These are phyloP conservation scores for Colletotrichum sojae DNA, from an alignment of 2,329 filamentous ascomycete species.

Conservation along the genomic window DNA sequence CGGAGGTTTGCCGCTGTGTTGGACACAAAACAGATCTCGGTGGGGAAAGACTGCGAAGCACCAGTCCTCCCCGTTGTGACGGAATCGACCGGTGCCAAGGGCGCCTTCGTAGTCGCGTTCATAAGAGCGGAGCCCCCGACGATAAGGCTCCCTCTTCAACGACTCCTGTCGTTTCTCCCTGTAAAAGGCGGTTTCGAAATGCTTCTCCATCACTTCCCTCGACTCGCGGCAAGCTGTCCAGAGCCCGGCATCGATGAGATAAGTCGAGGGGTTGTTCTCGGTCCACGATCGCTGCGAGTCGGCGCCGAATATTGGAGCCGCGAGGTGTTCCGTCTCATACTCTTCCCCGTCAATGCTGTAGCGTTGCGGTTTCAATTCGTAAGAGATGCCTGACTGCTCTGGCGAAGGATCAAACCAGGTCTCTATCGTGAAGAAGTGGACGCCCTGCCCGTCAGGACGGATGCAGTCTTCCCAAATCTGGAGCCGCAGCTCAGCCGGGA, in stretches of 20 bases:
- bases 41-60: too few relatives aligned
- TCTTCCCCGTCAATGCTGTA: background rate
- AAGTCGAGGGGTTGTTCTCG: background rate
- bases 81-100: too few relatives aligned
- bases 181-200: background rate
- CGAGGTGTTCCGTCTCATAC: background rate
- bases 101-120: too few relatives aligned
- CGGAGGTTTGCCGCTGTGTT: too few relatives aligned
- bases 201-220: background rate
- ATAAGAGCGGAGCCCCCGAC: too few relatives aligned
- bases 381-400: too few relatives aligned
- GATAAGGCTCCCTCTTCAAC: background rate
- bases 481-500: constrained; percentile 15
- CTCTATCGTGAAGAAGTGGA: background rate
- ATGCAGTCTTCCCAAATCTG: constrained; percentile 8
- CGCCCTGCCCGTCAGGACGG: background rate
- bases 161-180: background rate
- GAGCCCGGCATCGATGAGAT: constrained; percentile 2
- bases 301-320: too few relatives aligned
- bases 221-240: constrained; percentile 8
- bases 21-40: too few relatives aligned
- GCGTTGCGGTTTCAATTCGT: background rate
- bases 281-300: background rate
- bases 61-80: too few relatives aligned
- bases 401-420: too few relatives aligned